Evolutionary conservation across 139 green algal species (phyloP), one percentile per base, ranked within the genome.

Genomic region (Tetradesmus lagerheimii): DNA sequence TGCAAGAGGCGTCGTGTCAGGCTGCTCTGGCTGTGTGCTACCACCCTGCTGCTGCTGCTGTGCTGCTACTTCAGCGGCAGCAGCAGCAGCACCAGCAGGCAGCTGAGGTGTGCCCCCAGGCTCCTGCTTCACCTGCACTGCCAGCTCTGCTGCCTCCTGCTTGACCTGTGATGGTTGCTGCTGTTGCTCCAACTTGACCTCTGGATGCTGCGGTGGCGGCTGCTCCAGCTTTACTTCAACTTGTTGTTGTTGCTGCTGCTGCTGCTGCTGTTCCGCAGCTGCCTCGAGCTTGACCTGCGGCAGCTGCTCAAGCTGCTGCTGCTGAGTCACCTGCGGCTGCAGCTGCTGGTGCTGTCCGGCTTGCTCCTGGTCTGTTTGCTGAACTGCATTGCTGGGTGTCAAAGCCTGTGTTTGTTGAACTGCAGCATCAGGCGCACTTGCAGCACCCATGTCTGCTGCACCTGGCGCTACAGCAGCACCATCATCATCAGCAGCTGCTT

Each of bases 61-160:
- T 20, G 37, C 31, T 84, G 39, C 5, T 23, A 25, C 39, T 41
- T 39, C 14, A 8, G 25, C 25, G 27, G 29, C 11, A 45, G n/a
- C 8, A 6, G 2, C 45, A 41, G 80, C 45, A 71, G 80, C 80
- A 41, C 43, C 80, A 75, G 47, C 14, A 29, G n/a, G n/a, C 18
- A 34, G 27, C 23, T 25, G 14, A 25, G 43, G 43, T 66, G 47
- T 71, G n/a, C 2, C 8, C 4, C 31, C 79, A 85, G 79, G 39
- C 27, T 85, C 41, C 41, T 85, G 79, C 34, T 83, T 41, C 77
- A 57, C 39, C 37, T 50, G 77, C 77, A 83, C 35, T 31, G 57
- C 12, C 57, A 15, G 57, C 57, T 31, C 29, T 39, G 50, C 79
- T 67, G 79, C 25, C 41, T 85, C 41, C 79, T 85, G 79, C 41